phyloP scores from a whole-genome alignment of 805 yeast genomes.

The Candida ponderosae region DNA sequence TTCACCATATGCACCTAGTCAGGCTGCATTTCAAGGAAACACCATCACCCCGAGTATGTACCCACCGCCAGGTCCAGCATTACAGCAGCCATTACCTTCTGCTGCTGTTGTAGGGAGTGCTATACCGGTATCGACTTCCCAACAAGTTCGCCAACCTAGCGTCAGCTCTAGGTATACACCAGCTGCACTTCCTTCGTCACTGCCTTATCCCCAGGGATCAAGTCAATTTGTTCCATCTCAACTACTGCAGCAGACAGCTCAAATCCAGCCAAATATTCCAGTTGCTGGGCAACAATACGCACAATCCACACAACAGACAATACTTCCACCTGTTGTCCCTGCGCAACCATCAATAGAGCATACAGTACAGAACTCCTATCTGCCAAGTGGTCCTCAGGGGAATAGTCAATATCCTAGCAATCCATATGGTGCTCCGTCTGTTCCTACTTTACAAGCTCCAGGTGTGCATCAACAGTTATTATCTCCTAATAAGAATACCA shows the following conservation, averaged over 20 bases:
- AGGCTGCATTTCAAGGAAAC: too few species aligned
- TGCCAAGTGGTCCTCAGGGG: too few species aligned
- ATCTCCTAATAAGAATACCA: constrained; percentile 8
- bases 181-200: not conserved
- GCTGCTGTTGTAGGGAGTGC: not conserved
- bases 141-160: too few species aligned
- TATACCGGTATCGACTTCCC: too few species aligned
- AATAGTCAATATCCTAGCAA: too few species aligned
- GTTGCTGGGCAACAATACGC: not conserved
- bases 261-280: constrained; percentile 2
- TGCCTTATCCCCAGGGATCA: not conserved
- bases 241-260: not conserved
- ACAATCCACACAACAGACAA: too few species aligned
- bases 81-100: not conserved
- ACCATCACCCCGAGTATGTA: too few species aligned
- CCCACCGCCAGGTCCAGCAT: too few species aligned
- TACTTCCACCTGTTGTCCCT: too few species aligned
- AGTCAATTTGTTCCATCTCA: not conserved
- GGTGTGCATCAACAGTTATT: not conserved
- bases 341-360: too few species aligned
- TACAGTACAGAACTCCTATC: too few species aligned
- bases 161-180: not conserved
- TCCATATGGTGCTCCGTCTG: constrained; percentile 6
- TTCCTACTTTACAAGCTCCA: constrained; percentile 6
- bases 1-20: too few species aligned